A percentile compares a stretch with the other conserved stretches of the same genome.
Conservation (phyloP, 2,329 filamentous ascomycete genomes). For the Hypoxylon sp. region DNA sequence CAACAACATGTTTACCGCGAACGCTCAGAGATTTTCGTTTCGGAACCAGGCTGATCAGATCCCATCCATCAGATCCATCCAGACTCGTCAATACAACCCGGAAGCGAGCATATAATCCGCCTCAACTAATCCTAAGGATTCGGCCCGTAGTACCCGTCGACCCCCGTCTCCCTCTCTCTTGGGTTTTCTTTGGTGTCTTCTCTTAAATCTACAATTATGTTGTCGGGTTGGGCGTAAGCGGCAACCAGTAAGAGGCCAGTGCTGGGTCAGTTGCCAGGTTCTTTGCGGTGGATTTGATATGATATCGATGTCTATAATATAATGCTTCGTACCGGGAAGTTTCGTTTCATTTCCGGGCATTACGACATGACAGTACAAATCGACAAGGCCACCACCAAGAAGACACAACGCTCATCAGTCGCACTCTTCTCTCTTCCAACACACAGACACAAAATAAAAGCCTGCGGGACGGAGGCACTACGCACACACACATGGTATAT, state of each 20-base stretch:
- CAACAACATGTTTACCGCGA: conserved; percentile 43
- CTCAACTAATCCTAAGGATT: conserved; percentile 45
- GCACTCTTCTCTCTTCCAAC: conserved; percentile 25
- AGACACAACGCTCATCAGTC: conserved; percentile 19
- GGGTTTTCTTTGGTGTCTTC: conserved; percentile 29
- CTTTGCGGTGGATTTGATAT: conserved; percentile 40
- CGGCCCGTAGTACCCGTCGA: conserved; percentile 40
- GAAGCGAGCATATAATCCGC: conserved; percentile 45
- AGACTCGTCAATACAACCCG: conserved; percentile 38
- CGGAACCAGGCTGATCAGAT: conserved; percentile 41
- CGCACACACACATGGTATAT: conserved; percentile 13
- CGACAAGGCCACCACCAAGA: conserved; percentile 35
- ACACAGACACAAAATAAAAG: conserved; percentile 26
- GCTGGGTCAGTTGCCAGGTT: conserved; percentile 40
- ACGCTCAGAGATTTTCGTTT: conserved; percentile 36
- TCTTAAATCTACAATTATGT: conserved; percentile 42
- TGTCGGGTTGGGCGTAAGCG: conserved; percentile 42
- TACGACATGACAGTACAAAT: conserved; percentile 45
- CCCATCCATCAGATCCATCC: conserved; percentile 44
- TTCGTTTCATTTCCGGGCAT: conserved; percentile 44
- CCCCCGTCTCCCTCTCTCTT: conserved; percentile 29
- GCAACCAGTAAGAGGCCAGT: conserved; percentile 42
- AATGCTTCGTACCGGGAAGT: conserved; percentile 41
- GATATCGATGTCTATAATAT: conserved; percentile 46
- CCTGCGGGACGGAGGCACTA: conserved; percentile 24